Evolutionary conservation across 306 rosid genomes (phyloP).

Genomic region (Erythrophleum fordii): DNA sequence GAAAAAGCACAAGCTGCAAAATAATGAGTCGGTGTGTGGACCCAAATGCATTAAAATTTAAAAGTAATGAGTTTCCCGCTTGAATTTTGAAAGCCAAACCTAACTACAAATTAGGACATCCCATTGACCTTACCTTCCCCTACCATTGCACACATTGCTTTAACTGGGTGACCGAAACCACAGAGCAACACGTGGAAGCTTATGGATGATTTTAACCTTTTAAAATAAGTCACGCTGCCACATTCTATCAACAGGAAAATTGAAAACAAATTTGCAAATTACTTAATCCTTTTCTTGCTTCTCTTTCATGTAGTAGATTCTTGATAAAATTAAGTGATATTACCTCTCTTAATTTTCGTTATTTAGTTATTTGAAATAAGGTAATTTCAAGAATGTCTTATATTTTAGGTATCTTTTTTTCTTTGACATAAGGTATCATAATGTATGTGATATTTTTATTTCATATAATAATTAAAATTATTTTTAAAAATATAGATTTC

Average conservation of each 20-base stretch:
- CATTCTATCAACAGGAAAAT: neutral
- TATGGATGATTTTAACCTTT: neutral
- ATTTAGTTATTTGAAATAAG: too few relatives aligned
- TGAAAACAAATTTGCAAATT: neutral
- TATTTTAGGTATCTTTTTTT: too few relatives aligned
- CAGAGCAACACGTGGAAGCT: neutral
- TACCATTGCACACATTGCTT: too few relatives aligned
- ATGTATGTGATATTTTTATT: too few relatives aligned
- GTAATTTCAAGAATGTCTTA: too few relatives aligned
- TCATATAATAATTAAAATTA: neutral
- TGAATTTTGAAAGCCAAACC: neutral
- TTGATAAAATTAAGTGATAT: too few relatives aligned
- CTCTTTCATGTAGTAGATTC: neutral
- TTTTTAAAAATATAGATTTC: neutral
- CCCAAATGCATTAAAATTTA: neutral
- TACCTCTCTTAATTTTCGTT: too few relatives aligned
- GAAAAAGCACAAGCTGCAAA: neutral
- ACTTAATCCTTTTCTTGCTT: neutral
- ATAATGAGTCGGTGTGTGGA: neutral
- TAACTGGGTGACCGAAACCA: neutral
- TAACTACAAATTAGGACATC: neutral
- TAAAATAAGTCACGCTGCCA: too few relatives aligned
- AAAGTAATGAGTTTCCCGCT: neutral
- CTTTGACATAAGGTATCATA: too few relatives aligned
- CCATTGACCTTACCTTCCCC: neutral